Conservation (phyloP, 2,329 filamentous ascomycete genomes). For the Tolypocladium inflatum region DNA sequence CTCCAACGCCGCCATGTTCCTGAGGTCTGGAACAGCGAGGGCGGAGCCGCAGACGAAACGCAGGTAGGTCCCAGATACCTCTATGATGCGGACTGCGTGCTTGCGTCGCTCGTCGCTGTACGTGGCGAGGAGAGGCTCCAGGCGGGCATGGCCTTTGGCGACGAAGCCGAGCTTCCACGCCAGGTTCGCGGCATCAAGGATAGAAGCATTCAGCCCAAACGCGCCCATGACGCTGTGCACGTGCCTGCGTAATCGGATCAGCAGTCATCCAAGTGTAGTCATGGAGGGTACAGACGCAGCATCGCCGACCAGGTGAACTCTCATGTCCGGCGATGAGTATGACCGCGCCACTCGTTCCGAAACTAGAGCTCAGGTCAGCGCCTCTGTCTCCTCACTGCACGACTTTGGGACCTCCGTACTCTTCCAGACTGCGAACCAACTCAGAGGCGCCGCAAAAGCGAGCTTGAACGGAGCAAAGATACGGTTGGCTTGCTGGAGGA, state of each 20-base stretch:
- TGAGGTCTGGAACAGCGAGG: slow-evolving; percentile 10
- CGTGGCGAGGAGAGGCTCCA: slow-evolving; percentile 14
- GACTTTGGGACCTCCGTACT: slow-evolving; percentile 5
- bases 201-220: slow-evolving; percentile 25
- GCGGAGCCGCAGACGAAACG: slow-evolving; percentile 14
- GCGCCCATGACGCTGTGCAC: slow-evolving; percentile 25
- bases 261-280: too few species aligned
- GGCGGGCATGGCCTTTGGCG: slow-evolving; percentile 11
- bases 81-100: slow-evolving; percentile 2
- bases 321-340: slow-evolving; percentile 18
- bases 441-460: slow-evolving; percentile 18
- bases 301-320: slow-evolving; percentile 21
- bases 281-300: slow-evolving; percentile 14
- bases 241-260: slow-evolving; percentile 10
- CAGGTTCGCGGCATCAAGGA: slow-evolving; percentile 23
- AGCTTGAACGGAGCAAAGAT: slow-evolving; percentile 23
- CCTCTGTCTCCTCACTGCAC: background rate
- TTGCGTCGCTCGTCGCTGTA: slow-evolving; percentile 20
- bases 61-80: slow-evolving; percentile 3
- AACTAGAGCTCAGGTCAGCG: slow-evolving; percentile 6
- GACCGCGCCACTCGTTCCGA: slow-evolving; percentile 20
- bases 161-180: slow-evolving; percentile 23
- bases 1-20: slow-evolving; percentile 5
- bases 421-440: slow-evolving; percentile 25
- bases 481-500: slow-evolving; percentile 20